Conservation (phyloP, 2,329 filamentous ascomycete genomes). For the Colletotrichum tabaci region DNA sequence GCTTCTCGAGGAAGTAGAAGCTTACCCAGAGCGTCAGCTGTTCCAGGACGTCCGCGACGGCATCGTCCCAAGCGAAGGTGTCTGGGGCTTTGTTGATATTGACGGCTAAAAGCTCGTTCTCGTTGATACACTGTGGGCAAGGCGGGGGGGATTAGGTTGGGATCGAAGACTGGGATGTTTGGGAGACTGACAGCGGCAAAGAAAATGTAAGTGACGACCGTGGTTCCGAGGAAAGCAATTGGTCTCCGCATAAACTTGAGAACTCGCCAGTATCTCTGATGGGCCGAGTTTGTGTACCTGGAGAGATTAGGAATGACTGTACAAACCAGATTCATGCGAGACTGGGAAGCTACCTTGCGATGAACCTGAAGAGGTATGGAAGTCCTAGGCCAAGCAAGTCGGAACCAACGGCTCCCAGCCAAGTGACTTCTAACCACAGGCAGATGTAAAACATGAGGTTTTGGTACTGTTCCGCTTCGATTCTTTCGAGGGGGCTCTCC, state of each 20-base stretch:
- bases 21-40: slow-evolving; percentile 45
- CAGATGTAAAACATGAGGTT: slow-evolving; percentile 46
- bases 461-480: slow-evolving; percentile 37
- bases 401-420: slow-evolving; percentile 44
- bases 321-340: no score
- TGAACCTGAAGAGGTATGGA: slow-evolving; percentile 47
- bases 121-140: slow-evolving; percentile 39
- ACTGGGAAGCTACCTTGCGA: slow-evolving; percentile 42
- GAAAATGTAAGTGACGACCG: slow-evolving; percentile 35
- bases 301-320: not conserved
- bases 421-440: slow-evolving; percentile 44
- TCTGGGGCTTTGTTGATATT: slow-evolving; percentile 39
- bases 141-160: not conserved
- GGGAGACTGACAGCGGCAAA: slow-evolving; percentile 40
- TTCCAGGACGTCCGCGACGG: slow-evolving; percentile 22
- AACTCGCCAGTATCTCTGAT: slow-evolving; percentile 49
- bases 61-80: slow-evolving; percentile 30
- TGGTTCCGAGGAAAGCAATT: slow-evolving; percentile 44
- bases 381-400: slow-evolving; percentile 44
- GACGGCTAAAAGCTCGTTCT: slow-evolving; percentile 41
- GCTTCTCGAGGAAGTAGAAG: slow-evolving; percentile 49
- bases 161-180: no score
- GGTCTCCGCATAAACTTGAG: slow-evolving; percentile 46
- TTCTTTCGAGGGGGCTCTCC: slow-evolving; percentile 24
- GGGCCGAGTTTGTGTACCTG: slow-evolving; percentile 50